phyloP scores from a whole-genome alignment of 495 filamentous ascomycete genomes.

The Talaromyces proteolyticus region DNA sequence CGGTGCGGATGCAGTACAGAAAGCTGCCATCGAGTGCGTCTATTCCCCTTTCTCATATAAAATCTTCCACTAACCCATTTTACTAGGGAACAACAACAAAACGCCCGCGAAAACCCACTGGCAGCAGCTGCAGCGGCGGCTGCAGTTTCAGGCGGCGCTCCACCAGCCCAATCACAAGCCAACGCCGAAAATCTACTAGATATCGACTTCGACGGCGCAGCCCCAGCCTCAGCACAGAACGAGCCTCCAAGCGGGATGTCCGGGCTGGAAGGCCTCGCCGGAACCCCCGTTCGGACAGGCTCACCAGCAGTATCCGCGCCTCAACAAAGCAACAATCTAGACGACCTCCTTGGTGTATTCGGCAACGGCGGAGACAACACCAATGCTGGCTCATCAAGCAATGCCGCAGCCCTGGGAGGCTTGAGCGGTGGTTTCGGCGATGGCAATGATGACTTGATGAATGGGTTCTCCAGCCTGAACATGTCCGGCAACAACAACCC shows the following conservation, averaged over 20 bases:
- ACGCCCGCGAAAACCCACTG: conserved; percentile 89
- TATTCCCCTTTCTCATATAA: background rate
- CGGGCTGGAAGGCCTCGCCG: conserved; percentile 67
- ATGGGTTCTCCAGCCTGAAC: conserved; percentile 77
- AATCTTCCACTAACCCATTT: conserved; percentile 7
- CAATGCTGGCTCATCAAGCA: conserved; percentile 20
- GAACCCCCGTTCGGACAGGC: conserved; percentile 73
- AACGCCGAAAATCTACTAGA: conserved; percentile 95
- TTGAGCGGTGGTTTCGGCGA: conserved; percentile 12
- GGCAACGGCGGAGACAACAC: conserved; percentile 30
- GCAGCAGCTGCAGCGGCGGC: conserved; percentile 76
- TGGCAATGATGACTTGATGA: conserved; percentile 58
- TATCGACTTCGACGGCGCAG: conserved; percentile 95
- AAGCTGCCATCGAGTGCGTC: conserved; percentile 80
- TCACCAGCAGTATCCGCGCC: conserved; percentile 45
- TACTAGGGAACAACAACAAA: conserved; percentile 72
- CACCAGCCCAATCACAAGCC: conserved; percentile 50
- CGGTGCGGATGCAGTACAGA: conserved; percentile 90
- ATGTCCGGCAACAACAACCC: conserved; percentile 30
- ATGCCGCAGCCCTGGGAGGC: conserved; percentile 6
- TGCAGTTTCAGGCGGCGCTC: conserved; percentile 49
- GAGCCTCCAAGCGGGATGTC: conserved; percentile 54
- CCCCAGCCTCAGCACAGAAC: conserved; percentile 80
- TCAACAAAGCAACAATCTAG: conserved; percentile 59
- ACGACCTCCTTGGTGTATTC: conserved; percentile 88